Base-by-base conservation (phyloP, 257 asterid genomes). In the Parsonsia alboflavescens region DNA sequence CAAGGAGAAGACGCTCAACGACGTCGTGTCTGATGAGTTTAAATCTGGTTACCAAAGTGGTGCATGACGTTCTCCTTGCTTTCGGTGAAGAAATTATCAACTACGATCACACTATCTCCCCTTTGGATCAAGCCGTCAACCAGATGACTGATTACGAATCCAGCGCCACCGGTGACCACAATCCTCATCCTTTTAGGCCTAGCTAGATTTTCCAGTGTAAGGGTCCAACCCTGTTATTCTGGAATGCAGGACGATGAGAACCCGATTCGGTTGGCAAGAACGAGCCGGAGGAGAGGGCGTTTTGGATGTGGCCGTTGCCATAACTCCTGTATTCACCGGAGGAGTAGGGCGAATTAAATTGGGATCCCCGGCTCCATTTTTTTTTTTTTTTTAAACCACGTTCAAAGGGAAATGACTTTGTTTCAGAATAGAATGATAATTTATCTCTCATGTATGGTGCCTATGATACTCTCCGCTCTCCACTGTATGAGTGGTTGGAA, bases 11-110 rank as follows among this genome's bases (percentile, higher is more conserved):
- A 0, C 98, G 97, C 80, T 94, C 98, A 4, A 94, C 99, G 83
- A 94, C 99, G 88, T 94, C 99, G 86, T 94, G 99, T 76, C 99
- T 87, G 49, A 94, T 94, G 61, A 94, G 88, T 75, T 94, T 98
- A 65, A 94, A 94, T 77, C 97, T 87, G 4, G 63, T 94, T 92
- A 15, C 91, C 88, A 33, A 94, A 89, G 78, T 94, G 99, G 75
- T 94, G 99, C 73, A 79, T 88, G 74, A 94, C 93, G 79, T 94
- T 94, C 73, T 94, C 98, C 69, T 94, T 94, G 49, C 96, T 81
- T 39, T 98, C 99, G 22, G 99, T 94, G 80, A 94, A 94, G 84
- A 92, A 92, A 71, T 94, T 94, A 71, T 94, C 99, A 7, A 94
- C 96, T n/a, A 94, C 99, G 72, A 94, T 94, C 72, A 94, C 99